Evolutionary conservation across 2,329 filamentous ascomycete species (phyloP).

Genomic region (Reticulascus tulasneorum): DNA sequence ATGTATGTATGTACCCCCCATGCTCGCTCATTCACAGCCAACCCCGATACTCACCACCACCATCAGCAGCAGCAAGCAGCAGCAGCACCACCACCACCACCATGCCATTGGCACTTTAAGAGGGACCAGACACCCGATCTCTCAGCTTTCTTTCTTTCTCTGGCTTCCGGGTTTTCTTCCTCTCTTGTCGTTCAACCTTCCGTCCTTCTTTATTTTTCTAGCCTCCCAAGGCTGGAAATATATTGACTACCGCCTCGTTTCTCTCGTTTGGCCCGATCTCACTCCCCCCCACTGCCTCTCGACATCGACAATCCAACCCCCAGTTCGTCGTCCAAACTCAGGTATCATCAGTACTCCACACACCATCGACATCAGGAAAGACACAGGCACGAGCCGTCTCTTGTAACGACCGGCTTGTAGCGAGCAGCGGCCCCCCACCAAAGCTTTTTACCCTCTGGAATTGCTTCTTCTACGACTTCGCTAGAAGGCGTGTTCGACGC

Average conservation of each 20-base stretch:
- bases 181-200: slow-evolving; percentile 5
- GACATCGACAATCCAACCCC: slow-evolving; percentile 1
- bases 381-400: slow-evolving; percentile 9
- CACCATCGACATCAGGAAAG: too few relatives aligned
- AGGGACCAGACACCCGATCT: slow-evolving; percentile 12
- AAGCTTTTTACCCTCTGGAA: too few relatives aligned
- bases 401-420: slow-evolving; percentile 5
- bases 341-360: too few relatives aligned
- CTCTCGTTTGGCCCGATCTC: neutral
- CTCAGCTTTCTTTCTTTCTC: slow-evolving; percentile 10
- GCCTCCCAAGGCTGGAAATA: slow-evolving; percentile 1
- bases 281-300: neutral
- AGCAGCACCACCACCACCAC: slow-evolving; percentile 3
- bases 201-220: slow-evolving; percentile 1
- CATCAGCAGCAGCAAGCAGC: too few relatives aligned
- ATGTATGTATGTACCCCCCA: slow-evolving; percentile 6
- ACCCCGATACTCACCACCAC: slow-evolving; percentile 9
- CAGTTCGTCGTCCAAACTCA: too few relatives aligned
- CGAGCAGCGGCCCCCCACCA: slow-evolving; percentile 7
- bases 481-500: slow-evolving; percentile 1
- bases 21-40: slow-evolving; percentile 8
- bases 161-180: slow-evolving; percentile 2
- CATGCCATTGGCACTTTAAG: slow-evolving; percentile 13
- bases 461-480: neutral
- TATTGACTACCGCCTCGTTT: slow-evolving; percentile 4